Evolutionary conservation across 2,329 filamentous ascomycete genomes (phyloP).

Genomic region (Hypoxylon sp.): DNA sequence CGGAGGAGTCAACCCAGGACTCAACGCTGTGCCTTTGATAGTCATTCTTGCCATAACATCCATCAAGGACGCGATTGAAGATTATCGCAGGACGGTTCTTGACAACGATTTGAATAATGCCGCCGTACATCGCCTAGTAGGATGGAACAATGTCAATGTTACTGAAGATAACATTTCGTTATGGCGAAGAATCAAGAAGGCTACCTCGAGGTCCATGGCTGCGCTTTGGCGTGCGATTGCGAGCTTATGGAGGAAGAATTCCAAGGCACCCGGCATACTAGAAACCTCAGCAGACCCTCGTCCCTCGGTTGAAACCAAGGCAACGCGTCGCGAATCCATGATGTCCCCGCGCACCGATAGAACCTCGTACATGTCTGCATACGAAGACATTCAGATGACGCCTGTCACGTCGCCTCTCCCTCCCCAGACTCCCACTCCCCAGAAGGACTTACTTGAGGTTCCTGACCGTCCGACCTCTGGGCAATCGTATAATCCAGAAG

Average conservation of each 20-base stretch:
- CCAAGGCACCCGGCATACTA: constrained; percentile 66
- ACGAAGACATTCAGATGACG: constrained; percentile 92
- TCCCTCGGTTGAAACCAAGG: constrained; percentile 75
- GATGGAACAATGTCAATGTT: constrained; percentile 95
- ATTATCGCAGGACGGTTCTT: constrained; percentile 90
- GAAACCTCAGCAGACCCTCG: constrained; percentile 71
- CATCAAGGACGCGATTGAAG: constrained; percentile 95
- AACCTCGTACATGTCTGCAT: constrained; percentile 68
- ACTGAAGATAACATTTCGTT: constrained; percentile 85
- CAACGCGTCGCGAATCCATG: constrained; percentile 68
- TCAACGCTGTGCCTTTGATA: constrained; percentile 92
- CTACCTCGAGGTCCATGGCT: constrained; percentile 74
- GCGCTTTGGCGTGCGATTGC: constrained; percentile 66
- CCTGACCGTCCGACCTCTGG: constrained; percentile 53
- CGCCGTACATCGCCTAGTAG: constrained; percentile 87
- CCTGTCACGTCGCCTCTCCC: constrained; percentile 88
- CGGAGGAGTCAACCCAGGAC: constrained; percentile 88
- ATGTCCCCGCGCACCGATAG: constrained; percentile 65
- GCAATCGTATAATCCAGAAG: constrained; percentile 57
- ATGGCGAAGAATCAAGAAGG: constrained; percentile 95
- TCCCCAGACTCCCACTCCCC: constrained; percentile 45
- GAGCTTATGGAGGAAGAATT: constrained; percentile 64
- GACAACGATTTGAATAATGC: constrained; percentile 98
- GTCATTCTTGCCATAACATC: constrained; percentile 91
- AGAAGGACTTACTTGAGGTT: constrained; percentile 51